Evolutionary conservation across 768 basidiomycete species (phyloP), one percentile per base, ranked within the genome.

Genomic region (Auriscalpium microsporum): DNA sequence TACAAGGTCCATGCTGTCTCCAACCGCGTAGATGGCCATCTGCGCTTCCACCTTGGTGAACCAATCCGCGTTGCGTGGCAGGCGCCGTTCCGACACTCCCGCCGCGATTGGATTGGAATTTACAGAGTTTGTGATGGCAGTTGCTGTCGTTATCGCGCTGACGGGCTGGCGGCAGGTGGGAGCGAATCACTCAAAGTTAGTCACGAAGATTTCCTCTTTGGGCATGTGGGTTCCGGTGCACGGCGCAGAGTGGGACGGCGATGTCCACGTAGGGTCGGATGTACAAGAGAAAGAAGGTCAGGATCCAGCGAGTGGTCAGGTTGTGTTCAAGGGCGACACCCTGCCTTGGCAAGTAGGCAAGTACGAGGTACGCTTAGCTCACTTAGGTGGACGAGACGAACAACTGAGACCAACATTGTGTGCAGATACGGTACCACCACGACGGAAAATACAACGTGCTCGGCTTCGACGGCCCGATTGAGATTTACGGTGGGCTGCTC

Each of bases 391-490:
- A 28, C 28, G 28, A 4, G 28, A 28, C 28, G 28, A 28, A n/a
- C n/a, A 2, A 28, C 7, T 28, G 28, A 28, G 21, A 21, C 21
- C 14, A 16, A 35, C 19, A 16, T 13, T 5, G 46, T 49, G 28
- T 58, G 42, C 13, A 89, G 87, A 75, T 87, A 57, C 84, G 92
- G 3, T 94, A 94, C 67, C 96, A 99, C 64, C 94, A 97, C 65
- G 92, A 96, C 68, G 94, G 93, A 48, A 97, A 94, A 69, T 90
- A 99, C 71, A 96, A 94, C 69, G 96, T 98, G 54, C 87, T 98
- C 81, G 81, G 83, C 52, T 65, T 87, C 52, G 84, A 88, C 48
- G 88, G 86, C 2, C 91, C 93, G 8, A 73, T 98, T 56, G 92
- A 96, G 66, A 84, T 99, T 35, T 90, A 83, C 58, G 88, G 95